Percentiles rank a stretch among this genome's conserved stretches.
These are phyloP conservation scores for Xylaria sp. DNA, from an alignment of 2,329 filamentous ascomycete genomes.

Conservation along the genomic window DNA sequence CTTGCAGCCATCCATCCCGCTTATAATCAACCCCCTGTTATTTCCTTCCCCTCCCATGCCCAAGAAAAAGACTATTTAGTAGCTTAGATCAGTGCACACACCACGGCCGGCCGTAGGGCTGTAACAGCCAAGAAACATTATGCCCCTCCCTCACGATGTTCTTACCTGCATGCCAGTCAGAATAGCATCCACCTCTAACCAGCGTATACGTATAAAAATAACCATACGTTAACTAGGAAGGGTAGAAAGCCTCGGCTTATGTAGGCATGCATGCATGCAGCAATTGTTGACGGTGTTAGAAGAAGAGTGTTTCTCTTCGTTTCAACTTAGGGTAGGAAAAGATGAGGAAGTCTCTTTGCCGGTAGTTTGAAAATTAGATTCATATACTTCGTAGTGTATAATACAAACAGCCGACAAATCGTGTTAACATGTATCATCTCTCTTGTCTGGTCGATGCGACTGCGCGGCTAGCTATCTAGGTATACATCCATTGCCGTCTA, in stretches of 20 bases:
- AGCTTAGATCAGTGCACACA: not conserved
- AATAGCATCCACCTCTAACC: not conserved
- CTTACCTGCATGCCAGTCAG: not conserved
- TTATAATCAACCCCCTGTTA: not conserved
- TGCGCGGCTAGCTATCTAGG: too few relatives aligned
- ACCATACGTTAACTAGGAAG: not conserved
- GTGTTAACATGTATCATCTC: too few relatives aligned
- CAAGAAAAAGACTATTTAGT: not conserved
- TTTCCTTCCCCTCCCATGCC: not conserved
- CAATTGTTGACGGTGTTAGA: too few relatives aligned
- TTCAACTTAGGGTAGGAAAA: too few relatives aligned
- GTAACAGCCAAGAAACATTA: constrained; percentile 20
- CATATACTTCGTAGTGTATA: too few relatives aligned
- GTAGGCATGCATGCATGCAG: not conserved
- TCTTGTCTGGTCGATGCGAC: too few relatives aligned
- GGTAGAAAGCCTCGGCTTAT: not conserved
- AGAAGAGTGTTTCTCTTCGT: too few relatives aligned
- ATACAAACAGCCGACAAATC: too few relatives aligned
- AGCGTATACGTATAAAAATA: not conserved
- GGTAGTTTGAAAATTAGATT: too few relatives aligned
- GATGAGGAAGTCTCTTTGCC: too few relatives aligned
- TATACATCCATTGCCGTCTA: not conserved
- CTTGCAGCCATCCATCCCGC: not conserved
- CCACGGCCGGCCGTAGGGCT: constrained; percentile 31
- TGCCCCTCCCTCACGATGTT: not conserved